Evolutionary conservation across 768 basidiomycete species (phyloP).

Genomic region (Gymnopilus dilepis): DNA sequence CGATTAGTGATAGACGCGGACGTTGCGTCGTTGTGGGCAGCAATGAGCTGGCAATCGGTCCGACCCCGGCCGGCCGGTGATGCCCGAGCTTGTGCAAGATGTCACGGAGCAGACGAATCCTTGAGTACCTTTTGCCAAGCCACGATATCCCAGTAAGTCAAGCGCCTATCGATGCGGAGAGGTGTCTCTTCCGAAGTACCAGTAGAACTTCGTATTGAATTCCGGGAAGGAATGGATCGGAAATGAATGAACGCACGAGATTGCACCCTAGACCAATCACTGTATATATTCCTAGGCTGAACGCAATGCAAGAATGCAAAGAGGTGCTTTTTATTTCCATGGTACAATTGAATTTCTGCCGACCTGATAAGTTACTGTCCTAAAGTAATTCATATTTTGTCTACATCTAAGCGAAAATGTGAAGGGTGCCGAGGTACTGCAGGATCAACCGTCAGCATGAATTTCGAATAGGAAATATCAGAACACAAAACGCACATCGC

Average conservation of each 20-base stretch:
- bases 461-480: background rate
- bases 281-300: no score
- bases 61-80: no score
- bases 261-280: no score
- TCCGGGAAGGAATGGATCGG: no score
- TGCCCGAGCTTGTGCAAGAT: no score
- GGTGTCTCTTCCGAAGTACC: no score
- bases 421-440: slow-evolving; percentile 34
- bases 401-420: slow-evolving; percentile 28
- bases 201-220: no score
- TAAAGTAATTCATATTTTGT: background rate
- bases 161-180: background rate
- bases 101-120: no score
- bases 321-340: background rate
- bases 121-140: background rate
- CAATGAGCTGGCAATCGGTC: no score
- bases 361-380: background rate
- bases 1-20: no score
- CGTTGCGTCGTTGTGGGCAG: no score
- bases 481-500: slow-evolving; percentile 25
- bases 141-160: background rate
- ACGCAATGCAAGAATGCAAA: background rate
- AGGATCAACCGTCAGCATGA: background rate
- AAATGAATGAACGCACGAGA: no score
- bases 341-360: background rate